Percentiles rank a stretch among this genome's conserved stretches.
Evolutionary conservation across 2,329 filamentous ascomycete genomes (phyloP).

Genomic region (Aspergillus ochraceus): DNA sequence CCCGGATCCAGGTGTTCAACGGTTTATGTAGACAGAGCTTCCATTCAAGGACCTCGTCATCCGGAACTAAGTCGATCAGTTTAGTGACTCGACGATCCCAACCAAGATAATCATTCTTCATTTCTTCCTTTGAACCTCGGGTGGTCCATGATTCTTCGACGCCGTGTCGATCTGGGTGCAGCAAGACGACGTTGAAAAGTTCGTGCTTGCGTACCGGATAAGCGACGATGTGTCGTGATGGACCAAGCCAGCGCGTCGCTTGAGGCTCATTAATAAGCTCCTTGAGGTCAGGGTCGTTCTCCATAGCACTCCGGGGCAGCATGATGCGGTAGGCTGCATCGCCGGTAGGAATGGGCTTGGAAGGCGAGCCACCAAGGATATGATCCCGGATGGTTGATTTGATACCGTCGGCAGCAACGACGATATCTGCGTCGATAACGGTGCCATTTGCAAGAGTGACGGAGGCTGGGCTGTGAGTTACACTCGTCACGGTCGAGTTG

Average conservation of each 20-base stretch:
- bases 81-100: conserved; percentile 61
- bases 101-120: conserved; percentile 62
- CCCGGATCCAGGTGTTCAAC: conserved; percentile 35
- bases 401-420: conserved; percentile 57
- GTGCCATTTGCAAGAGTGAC: conserved; percentile 30
- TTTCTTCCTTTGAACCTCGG: conserved; percentile 59
- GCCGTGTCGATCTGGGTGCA: conserved; percentile 63
- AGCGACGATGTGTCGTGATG: conserved; percentile 73
- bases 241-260: conserved; percentile 75
- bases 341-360: conserved; percentile 52
- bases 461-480: conserved; percentile 27
- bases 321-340: conserved; percentile 80
- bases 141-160: conserved; percentile 65
- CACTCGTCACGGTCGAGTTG: conserved; percentile 29
- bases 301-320: conserved; percentile 67
- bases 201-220: conserved; percentile 70
- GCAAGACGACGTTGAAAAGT: conserved; percentile 65
- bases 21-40: conserved; percentile 36
- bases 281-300: conserved; percentile 65
- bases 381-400: conserved; percentile 49
- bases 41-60: conserved; percentile 48
- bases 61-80: conserved; percentile 61
- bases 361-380: conserved; percentile 30
- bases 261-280: conserved; percentile 66
- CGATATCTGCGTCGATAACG: conserved; percentile 43